Percentiles rank a stretch among this genome's conserved stretches.
Evolutionary conservation across 1,284 basidiomycete species (phyloP).

Genomic region (Leccinum brunneo-olivaceum): DNA sequence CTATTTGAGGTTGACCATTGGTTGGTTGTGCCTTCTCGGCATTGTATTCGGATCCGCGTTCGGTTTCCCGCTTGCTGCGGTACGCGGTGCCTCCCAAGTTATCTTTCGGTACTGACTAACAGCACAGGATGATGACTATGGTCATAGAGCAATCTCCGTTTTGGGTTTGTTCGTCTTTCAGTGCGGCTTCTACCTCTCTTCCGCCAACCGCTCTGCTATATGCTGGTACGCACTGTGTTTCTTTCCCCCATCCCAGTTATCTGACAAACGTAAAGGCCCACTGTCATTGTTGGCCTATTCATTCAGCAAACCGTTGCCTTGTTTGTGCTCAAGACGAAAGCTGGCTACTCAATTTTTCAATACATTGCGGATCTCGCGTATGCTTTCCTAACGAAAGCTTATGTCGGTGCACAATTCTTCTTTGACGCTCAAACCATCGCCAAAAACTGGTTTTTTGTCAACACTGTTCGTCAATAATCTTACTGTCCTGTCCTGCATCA

Average conservation of each 20-base stretch:
- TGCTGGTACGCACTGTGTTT: conserved; percentile 46
- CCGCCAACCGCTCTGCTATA: conserved; percentile 52
- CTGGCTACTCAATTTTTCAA: conserved; percentile 75
- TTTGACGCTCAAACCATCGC: conserved; percentile 56
- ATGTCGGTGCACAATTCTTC: conserved; percentile 71
- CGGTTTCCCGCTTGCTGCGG: conserved; percentile 59
- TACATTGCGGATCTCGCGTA: conserved; percentile 74
- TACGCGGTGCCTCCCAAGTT: conserved; percentile 28
- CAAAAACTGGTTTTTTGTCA: conserved; percentile 78
- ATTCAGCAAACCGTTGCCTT: conserved; percentile 78
- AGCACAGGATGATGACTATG: conserved; percentile 56
- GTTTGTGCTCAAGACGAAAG: conserved; percentile 76
- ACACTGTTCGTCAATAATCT: conserved; percentile 43
- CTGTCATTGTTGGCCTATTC: conserved; percentile 80
- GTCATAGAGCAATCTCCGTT: conserved; percentile 76
- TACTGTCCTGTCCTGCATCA: conserved; percentile 1
- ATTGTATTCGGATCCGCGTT: conserved; percentile 80
- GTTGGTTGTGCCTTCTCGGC: conserved; percentile 68
- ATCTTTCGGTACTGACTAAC: conserved; percentile 7
- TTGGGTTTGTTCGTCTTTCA: conserved; percentile 76
- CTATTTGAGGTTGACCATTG: conserved; percentile 49
- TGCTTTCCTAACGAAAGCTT: conserved; percentile 62
- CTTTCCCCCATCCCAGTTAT: not conserved
- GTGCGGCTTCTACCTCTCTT: conserved; percentile 59
- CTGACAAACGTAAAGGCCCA: conserved; percentile 47